Evolutionary conservation across 2,329 filamentous ascomycete species (phyloP), one percentile per base, ranked within the genome.

Genomic region (Colletotrichum agaves): DNA sequence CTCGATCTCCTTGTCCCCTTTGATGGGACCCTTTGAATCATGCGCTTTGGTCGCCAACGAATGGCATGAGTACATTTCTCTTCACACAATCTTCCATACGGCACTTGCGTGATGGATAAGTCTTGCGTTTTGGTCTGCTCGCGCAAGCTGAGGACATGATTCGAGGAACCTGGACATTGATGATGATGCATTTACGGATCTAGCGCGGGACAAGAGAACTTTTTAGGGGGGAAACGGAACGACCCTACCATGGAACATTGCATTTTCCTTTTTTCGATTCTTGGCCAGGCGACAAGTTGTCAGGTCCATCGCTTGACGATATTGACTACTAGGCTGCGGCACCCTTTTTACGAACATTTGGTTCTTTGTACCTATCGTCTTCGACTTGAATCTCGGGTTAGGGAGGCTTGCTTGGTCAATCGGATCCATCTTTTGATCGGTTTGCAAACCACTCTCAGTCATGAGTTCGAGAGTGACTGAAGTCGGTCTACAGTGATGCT

Each of bases 1-100:
- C 74, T 71, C 75, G 73, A 78, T 75, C 71, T 74, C 76, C 73
- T 61, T 19, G 62, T 68, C 55, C 46, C 59, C 33, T n/a, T 15
- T 33, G 39, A 46, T 5, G 63, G 63, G 49, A 64, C 67, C 44
- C 47, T 68, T 70, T 61, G 67, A 70, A 60, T 60, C 61, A 63
- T 70, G 59, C 67, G 57, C 50, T 69, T 70, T 66, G 66, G 50
- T 67, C 47, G 63, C 63, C 57, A 60, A 59, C 53, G 60, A 71
- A 71, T 63, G 52, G 61, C 67, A 63, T 67, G 67, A 50, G 53
- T 50, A 60, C 35, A 64, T 56, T 62, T 66, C 61, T 59, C 41
- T 55, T 64, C 56, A 60, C 49, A 58, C 33, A 41, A 60, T 31
- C 8, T 31, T 59, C 53, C 61, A 43, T 13, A 43, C 61, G 50